These are phyloP conservation scores for Backusella westeae DNA, from an alignment of 192 early-diverging fungal species.

Conservation along the genomic window DNA sequence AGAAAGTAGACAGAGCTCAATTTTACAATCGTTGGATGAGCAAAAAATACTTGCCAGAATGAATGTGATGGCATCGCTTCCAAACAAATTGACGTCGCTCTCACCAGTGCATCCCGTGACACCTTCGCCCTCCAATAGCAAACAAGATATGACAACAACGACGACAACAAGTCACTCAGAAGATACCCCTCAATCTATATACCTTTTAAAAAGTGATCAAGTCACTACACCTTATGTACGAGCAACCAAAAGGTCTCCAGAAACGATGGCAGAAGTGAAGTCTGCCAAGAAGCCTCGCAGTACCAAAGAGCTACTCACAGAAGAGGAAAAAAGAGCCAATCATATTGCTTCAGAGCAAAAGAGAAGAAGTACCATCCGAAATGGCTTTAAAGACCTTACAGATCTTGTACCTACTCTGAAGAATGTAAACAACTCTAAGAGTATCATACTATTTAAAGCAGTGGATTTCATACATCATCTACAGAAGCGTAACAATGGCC, in stretches of 20 bases:
- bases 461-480: conserved; percentile 66
- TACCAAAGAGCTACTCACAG: conserved; percentile 66
- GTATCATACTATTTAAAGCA: conserved; percentile 65
- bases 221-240: conserved; percentile 4
- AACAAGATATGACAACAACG: background rate
- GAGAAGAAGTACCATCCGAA: conserved; percentile 72
- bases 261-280: background rate
- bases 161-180: background rate
- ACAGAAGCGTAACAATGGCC: conserved; percentile 48
- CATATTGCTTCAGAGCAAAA: conserved; percentile 80
- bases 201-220: conserved; percentile 8
- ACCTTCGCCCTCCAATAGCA: background rate
- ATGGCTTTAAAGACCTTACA: conserved; percentile 88
- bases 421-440: conserved; percentile 66
- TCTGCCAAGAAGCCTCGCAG: background rate
- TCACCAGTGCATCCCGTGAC: background rate
- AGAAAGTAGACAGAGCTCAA: conserved; percentile 19
- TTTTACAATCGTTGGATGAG: conserved; percentile 19
- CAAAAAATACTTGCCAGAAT: conserved; percentile 8
- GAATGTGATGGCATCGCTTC: background rate
- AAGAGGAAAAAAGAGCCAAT: conserved; percentile 74
- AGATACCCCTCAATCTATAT: conserved; percentile 7
- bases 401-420: conserved; percentile 83
- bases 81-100: conserved; percentile 4
- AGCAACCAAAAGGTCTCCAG: background rate